Conservation (phyloP, 805 yeast species). For the Nakazawaea sp. region DNA sequence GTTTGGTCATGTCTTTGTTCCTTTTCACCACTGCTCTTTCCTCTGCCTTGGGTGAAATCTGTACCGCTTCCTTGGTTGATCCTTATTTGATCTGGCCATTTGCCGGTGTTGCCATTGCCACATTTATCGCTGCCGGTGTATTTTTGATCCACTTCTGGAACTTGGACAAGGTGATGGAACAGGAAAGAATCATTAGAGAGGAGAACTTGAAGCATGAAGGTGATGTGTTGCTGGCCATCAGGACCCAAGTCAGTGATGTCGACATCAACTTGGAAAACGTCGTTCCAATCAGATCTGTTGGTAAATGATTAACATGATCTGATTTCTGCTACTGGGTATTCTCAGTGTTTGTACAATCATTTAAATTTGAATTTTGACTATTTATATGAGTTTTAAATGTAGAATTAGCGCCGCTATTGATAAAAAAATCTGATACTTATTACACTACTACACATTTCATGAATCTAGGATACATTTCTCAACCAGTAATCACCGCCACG, state of each 20-base stretch:
- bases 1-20: constrained; percentile 33
- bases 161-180: constrained; percentile 21
- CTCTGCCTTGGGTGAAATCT: constrained; percentile 38
- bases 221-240: constrained; percentile 7
- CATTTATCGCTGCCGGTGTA: constrained; percentile 24
- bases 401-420: too few relatives aligned
- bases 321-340: too few relatives aligned
- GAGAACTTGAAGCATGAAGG: constrained; percentile 5
- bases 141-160: constrained; percentile 23
- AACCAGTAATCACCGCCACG: constrained; percentile 11
- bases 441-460: too few relatives aligned
- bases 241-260: constrained; percentile 2
- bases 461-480: constrained; percentile 9
- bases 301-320: neutral
- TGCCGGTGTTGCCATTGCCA: constrained; percentile 31
- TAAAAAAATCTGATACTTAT: too few relatives aligned
- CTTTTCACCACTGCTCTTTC: constrained; percentile 32
- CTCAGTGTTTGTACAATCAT: too few relatives aligned
- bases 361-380: too few relatives aligned
- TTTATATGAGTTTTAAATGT: too few relatives aligned
- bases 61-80: constrained; percentile 32
- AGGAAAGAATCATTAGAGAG: constrained; percentile 17
- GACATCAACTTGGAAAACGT: constrained; percentile 4
- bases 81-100: constrained; percentile 37
- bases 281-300: constrained; percentile 10